phyloP scores from a whole-genome alignment of 1,284 basidiomycete genomes.

The Leccinum pallidistipes region DNA sequence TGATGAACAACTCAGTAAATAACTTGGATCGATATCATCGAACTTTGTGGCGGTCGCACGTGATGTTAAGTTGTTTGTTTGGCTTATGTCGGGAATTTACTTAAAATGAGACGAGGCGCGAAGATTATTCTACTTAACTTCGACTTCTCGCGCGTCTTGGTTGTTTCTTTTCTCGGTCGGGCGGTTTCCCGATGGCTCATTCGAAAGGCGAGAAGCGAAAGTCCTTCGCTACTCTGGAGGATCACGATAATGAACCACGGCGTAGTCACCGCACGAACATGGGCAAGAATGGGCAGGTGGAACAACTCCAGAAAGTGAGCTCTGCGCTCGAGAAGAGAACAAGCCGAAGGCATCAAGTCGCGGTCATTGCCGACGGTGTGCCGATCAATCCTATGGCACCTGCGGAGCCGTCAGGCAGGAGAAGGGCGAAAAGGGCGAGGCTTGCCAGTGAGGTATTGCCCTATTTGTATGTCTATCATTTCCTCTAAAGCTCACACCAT shows the following conservation, averaged over 20 bases:
- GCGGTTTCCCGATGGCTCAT: background rate
- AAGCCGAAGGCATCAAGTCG: background rate
- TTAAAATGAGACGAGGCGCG: background rate
- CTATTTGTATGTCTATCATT: background rate
- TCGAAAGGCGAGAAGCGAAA: background rate
- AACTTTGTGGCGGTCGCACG: background rate
- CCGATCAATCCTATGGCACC: background rate
- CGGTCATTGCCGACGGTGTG: background rate
- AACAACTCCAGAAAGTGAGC: background rate
- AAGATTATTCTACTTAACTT: background rate
- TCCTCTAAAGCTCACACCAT: background rate
- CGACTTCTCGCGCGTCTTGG: background rate
- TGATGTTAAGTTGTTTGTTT: background rate
- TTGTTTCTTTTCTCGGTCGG: background rate
- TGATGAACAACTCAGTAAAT: slow-evolving; percentile 88
- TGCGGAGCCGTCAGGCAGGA: background rate
- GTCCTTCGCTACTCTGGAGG: background rate
- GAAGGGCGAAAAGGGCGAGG: background rate
- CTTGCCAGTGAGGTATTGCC: background rate
- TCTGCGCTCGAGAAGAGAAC: background rate
- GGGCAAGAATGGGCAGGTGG: background rate
- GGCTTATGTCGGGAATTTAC: background rate
- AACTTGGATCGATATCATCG: background rate
- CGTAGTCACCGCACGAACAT: background rate
- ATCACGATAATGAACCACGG: background rate